A percentile compares a stretch with the other conserved stretches of the same genome.
Evolutionary conservation across 345 rosid species (phyloP).

Genomic region (Linum lewisii): DNA sequence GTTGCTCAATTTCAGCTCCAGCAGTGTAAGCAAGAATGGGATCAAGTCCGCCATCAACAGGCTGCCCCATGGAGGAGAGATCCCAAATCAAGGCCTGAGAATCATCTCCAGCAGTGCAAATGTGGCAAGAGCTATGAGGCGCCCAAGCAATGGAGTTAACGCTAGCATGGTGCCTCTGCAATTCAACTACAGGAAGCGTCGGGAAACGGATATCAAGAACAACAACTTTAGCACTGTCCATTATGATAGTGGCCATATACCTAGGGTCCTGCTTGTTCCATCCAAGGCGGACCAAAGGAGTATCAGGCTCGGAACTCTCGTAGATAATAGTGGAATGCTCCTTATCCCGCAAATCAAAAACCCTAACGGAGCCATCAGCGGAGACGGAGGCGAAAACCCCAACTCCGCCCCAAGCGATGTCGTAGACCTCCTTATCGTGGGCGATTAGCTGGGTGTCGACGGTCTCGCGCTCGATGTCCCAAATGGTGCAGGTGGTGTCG

Average conservation of each 20-base stretch:
- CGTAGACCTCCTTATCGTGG: constrained; percentile 93
- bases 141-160: constrained; percentile 98
- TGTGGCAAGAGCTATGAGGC: constrained; percentile 94
- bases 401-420: constrained; percentile 96
- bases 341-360: constrained; percentile 79
- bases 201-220: constrained; percentile 91
- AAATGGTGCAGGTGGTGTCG: constrained; percentile 89
- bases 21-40: constrained; percentile 93
- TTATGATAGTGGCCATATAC: constrained; percentile 91
- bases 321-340: constrained; percentile 90
- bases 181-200: constrained; percentile 80
- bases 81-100: constrained; percentile 98
- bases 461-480: constrained; percentile 85
- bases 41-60: constrained; percentile 88
- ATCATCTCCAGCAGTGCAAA: constrained; percentile 95
- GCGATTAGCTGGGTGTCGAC: constrained; percentile 96
- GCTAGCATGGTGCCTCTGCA: constrained; percentile 84
- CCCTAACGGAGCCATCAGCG: constrained; percentile 86
- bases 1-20: constrained; percentile 93
- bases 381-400: constrained; percentile 91
- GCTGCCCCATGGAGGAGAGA: constrained; percentile 88
- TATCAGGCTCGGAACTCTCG: constrained; percentile 88
- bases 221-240: constrained; percentile 92
- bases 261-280: constrained; percentile 99
- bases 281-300: constrained; percentile 79